Percentiles rank a stretch among this genome's conserved stretches.
These are phyloP conservation scores for Dipteronia dyeriana DNA, from an alignment of 345 rosid species.

Conservation along the genomic window DNA sequence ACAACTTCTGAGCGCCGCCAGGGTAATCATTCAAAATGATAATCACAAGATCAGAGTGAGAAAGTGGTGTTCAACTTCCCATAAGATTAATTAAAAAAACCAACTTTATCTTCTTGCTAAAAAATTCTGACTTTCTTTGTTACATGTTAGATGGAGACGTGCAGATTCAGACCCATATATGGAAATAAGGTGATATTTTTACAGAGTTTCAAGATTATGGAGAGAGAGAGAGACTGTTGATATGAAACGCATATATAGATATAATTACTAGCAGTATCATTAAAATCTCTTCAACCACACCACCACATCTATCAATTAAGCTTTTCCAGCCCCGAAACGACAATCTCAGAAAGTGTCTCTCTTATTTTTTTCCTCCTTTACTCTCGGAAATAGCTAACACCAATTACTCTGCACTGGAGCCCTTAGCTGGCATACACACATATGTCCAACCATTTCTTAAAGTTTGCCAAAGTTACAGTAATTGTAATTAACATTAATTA, in stretches of 20 bases:
- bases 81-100: neutral
- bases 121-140: constrained; percentile 21
- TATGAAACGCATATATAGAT: neutral
- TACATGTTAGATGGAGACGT: constrained; percentile 21
- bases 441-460: neutral
- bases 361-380: constrained; percentile 1
- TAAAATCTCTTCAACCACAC: constrained; percentile 16
- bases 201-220: neutral
- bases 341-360: neutral
- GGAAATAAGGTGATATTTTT: constrained; percentile 15
- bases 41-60: constrained; percentile 27
- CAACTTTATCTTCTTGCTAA: constrained; percentile 11
- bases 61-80: constrained; percentile 40
- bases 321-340: constrained; percentile 9
- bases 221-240: neutral
- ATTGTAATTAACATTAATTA: neutral
- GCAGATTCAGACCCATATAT: constrained; percentile 14
- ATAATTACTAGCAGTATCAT: constrained; percentile 12
- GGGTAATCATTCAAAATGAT: constrained; percentile 59
- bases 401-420: constrained; percentile 28
- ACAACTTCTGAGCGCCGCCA: constrained; percentile 67
- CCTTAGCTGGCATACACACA: constrained; percentile 29
- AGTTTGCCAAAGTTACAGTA: neutral
- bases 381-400: constrained; percentile 34
- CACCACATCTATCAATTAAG: constrained; percentile 28